Base-by-base conservation (phyloP, 2,329 filamentous ascomycete species). In the Xylaria sp. region DNA sequence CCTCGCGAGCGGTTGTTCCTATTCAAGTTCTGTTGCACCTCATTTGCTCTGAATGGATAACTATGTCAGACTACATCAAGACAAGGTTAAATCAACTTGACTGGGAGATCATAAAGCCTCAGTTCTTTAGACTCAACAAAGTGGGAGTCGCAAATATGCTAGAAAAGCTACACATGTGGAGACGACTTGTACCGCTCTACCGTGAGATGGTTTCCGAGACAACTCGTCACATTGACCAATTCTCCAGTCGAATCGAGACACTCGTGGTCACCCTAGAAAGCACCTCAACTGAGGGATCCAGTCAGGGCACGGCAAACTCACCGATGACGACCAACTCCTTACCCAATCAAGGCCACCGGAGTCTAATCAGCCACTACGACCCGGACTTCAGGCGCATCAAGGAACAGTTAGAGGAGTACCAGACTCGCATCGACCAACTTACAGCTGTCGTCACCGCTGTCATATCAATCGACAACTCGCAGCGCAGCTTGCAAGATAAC, bases 381-480 rank as follows among this genome's bases (percentile, higher is more conserved):
- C 54, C 62, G 28, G 73, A 76, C 49, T 74, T 73, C 43, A 25
- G 37, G 5, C 66, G 69, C 7, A 58, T 70, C 2, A 65, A 70
- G 21, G 63, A 65, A 11, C 67, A 70, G 49, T 66, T 76, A 56
- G 70, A 73, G n/a, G 73, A 74, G 52, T 74, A 71, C 58, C 75
- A 76, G 57, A 53, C 67, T 33, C 71, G 74, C 33, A 73, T 76
- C 37, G 70, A 76, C 51, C 71, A 72, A 1, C 67, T 76, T 19
- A 75, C 75, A 23, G 61, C 57, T 42, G 70, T 77, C 17, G 72
- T 75, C 6, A 73, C 69, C 14, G 72, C 72, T n/a, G 71, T 70
- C 15, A 74, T 74, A 43, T 69, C 64, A 9, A 74, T 75, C 63
- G 67, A 69, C 8, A 73, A 75, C 53, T 71, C 70, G 8, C 68